Base-by-base conservation (phyloP, 2,329 filamentous ascomycete species). In the Aspergillus hortae region DNA sequence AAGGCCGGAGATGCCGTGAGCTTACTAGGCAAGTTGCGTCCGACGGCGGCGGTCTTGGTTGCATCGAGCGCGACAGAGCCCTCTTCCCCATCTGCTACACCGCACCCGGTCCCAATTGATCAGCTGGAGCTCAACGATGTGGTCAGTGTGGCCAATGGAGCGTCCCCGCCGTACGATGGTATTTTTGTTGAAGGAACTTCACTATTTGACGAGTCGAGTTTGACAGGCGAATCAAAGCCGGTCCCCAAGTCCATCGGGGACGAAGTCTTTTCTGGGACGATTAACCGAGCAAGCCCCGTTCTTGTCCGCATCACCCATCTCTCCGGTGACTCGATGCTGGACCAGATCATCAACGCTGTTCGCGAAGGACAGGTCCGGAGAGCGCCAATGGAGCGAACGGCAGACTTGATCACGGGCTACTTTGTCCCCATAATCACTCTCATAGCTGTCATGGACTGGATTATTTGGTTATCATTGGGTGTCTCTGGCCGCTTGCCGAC, bases 1-100 rank as follows among this genome's bases (percentile, higher is more conserved):
- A 92, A 88, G 64, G 90, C 92, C 0, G 91, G 91, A 1, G 88
- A 95, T 67, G 92, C 92, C 1, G 87, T 96, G 2, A 84, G 88
- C 33, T 85, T 88, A 55, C 76, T 96, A 4, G 86, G 87, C 1
- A 90, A 87, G 56, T 78, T 96, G 27, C 81, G 89, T 14, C 91
- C 92, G 0, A 85, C 82, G 0, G 88, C 88, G 48, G 91, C 92
- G 1, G 75, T 88, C 3, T 76, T 96, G 10, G 74, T 94, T 2
- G 60, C 4, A 27, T 6, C 25, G 25, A 27, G 7, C 4, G 25
- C n/a, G n/a, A n/a, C n/a, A n/a, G n/a, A n/a, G n/a, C n/a, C n/a
- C n/a, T n/a, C n/a, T n/a, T n/a, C n/a, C n/a, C n/a, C n/a, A n/a
- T n/a, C 4, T 9, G 7, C 25, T 2, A 63, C 5, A 53, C 55